These are phyloP conservation scores for Euptelea pleiosperma DNA, from an alignment of 164 flowering plant genomes.

Conservation along the genomic window DNA sequence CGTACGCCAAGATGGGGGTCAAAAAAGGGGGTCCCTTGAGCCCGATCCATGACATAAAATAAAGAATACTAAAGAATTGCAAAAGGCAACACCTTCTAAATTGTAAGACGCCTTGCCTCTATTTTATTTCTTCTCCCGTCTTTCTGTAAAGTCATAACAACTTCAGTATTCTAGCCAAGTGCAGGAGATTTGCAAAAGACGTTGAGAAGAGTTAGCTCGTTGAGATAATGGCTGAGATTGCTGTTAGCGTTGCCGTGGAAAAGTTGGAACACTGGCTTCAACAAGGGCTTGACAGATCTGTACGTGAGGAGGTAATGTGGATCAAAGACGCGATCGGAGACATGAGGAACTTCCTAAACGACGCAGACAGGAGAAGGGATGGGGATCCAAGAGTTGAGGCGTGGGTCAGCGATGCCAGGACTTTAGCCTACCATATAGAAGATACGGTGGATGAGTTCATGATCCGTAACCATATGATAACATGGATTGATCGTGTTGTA, in stretches of 20 bases:
- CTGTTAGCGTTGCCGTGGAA: not conserved
- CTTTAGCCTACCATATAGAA: not conserved
- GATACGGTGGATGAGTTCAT: not conserved
- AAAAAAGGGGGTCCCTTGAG: no score
- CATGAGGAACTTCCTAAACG: not conserved
- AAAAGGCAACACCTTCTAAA: no score
- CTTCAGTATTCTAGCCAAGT: no score
- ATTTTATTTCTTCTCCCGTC: no score
- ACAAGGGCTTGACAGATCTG: not conserved
- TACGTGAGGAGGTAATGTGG: not conserved
- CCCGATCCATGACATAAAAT: no score
- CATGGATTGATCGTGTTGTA: not conserved
- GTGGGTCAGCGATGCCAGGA: not conserved
- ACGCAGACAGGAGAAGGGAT: not conserved
- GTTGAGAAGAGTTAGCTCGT: not conserved
- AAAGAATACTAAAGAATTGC: no score
- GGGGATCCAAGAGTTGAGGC: not conserved
- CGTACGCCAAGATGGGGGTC: no score
- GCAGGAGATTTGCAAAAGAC: no score
- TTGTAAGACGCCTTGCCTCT: no score
- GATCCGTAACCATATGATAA: not conserved
- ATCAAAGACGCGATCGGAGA: not conserved
- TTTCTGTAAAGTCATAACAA: no score
- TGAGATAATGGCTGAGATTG: not conserved
- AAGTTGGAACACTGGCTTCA: not conserved